A percentile compares a stretch with the other conserved stretches of the same genome.
These are phyloP conservation scores for Ceratocystis papillata DNA, from an alignment of 2,329 filamentous ascomycete genomes.

Conservation along the genomic window DNA sequence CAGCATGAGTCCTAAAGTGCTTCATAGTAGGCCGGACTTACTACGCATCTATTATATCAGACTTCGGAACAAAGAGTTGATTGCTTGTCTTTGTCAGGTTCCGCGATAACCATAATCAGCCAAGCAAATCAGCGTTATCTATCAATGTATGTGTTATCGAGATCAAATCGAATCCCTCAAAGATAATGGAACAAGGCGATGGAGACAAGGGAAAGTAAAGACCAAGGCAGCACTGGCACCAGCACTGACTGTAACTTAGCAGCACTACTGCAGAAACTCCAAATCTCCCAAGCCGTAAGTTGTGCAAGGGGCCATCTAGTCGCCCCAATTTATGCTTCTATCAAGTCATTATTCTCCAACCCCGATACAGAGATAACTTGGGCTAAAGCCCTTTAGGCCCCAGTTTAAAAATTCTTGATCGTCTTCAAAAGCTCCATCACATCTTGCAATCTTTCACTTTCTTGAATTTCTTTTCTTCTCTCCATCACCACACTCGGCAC, in stretches of 20 bases:
- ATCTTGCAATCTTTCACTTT: neutral
- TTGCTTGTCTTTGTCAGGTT: too few species aligned
- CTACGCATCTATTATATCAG: too few species aligned
- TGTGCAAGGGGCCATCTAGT: neutral
- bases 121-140: neutral
- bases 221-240: too few species aligned
- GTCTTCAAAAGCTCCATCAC: slow-evolving; percentile 16
- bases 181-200: slow-evolving; percentile 9
- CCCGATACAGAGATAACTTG: slow-evolving; percentile 16
- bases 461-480: neutral
- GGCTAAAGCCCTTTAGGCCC: slow-evolving; percentile 18
- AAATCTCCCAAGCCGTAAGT: too few species aligned
- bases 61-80: too few species aligned
- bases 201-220: neutral
- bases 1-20: too few species aligned
- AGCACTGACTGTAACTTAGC: too few species aligned
- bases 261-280: too few species aligned
- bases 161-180: neutral
- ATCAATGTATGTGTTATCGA: neutral
- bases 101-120: neutral
- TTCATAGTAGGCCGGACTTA: too few species aligned
- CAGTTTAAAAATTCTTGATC: slow-evolving; percentile 1
- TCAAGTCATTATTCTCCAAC: neutral
- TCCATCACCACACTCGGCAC: neutral
- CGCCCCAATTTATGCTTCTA: slow-evolving; percentile 1